Evolutionary conservation across 2,329 filamentous ascomycete genomes (phyloP).

Genomic region (Botrytis hyacinthi): DNA sequence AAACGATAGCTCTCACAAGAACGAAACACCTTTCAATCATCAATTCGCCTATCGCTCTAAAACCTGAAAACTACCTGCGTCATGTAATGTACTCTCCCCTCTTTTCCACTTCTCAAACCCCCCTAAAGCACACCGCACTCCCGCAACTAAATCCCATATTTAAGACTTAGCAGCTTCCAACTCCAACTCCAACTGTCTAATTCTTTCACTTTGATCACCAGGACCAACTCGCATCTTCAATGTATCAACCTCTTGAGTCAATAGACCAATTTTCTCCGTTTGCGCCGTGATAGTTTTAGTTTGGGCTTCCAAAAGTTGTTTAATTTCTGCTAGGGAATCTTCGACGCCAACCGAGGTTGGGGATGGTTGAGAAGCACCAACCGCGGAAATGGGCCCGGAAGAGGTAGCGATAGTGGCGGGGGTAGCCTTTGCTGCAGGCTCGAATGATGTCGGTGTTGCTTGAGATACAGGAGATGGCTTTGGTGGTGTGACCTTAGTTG

Average conservation of each 20-base stretch:
- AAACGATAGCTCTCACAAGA: not conserved
- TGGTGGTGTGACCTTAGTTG: slow-evolving; percentile 37
- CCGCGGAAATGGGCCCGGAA: slow-evolving; percentile 39
- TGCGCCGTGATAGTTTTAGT: slow-evolving; percentile 75
- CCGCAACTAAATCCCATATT: not conserved
- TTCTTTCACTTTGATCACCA: slow-evolving; percentile 59
- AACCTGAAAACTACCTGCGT: slow-evolving; percentile 5
- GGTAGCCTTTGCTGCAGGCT: slow-evolving; percentile 28
- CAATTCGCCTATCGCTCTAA: slow-evolving; percentile 11
- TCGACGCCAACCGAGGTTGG: slow-evolving; percentile 50
- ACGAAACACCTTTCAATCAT: not conserved
- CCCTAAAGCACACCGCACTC: not conserved
- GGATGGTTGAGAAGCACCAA: slow-evolving; percentile 35
- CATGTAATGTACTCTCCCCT: not conserved
- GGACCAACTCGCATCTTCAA: slow-evolving; percentile 74
- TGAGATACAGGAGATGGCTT: slow-evolving; percentile 38
- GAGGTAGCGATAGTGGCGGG: slow-evolving; percentile 40
- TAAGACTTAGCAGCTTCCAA: slow-evolving; percentile 60
- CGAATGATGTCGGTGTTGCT: slow-evolving; percentile 27
- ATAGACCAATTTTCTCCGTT: slow-evolving; percentile 67
- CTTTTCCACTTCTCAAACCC: not conserved
- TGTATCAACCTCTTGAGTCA: slow-evolving; percentile 73
- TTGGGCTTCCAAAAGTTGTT: slow-evolving; percentile 72
- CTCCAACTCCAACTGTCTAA: slow-evolving; percentile 66
- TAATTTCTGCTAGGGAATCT: slow-evolving; percentile 72